Conservation (phyloP, 306 rosid genomes). For the Cercis canadensis region DNA sequence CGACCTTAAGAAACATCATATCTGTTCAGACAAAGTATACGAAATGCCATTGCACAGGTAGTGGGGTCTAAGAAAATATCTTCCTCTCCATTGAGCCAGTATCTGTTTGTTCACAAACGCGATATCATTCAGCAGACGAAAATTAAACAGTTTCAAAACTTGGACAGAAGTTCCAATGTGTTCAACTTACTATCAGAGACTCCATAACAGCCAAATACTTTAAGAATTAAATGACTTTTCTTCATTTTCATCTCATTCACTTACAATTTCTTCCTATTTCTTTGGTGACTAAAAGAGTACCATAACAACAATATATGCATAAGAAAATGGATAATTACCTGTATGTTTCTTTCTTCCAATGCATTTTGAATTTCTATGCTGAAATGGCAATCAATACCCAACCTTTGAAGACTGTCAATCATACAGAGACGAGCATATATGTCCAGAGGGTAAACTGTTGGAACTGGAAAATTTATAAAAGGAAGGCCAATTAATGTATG, state of each 20-base stretch:
- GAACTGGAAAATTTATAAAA: slow-evolving; percentile 56
- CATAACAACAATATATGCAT: slow-evolving; percentile 22
- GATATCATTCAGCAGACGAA: background rate
- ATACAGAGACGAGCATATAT: slow-evolving; percentile 66
- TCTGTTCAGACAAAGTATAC: slow-evolving; percentile 63
- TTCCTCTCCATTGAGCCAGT: slow-evolving; percentile 70
- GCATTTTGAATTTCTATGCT: slow-evolving; percentile 64
- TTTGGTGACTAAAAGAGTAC: background rate
- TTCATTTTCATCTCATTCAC: background rate
- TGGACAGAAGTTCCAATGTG: background rate
- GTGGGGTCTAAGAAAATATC: slow-evolving; percentile 68
- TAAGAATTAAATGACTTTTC: background rate
- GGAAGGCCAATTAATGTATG: slow-evolving; percentile 22
- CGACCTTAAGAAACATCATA: slow-evolving; percentile 79
- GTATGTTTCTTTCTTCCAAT: slow-evolving; percentile 69
- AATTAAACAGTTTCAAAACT: background rate
- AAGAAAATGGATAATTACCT: slow-evolving; percentile 50
- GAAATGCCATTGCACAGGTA: slow-evolving; percentile 85
- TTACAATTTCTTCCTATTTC: background rate
- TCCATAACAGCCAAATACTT: background rate
- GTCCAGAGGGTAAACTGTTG: slow-evolving; percentile 75
- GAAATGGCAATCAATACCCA: slow-evolving; percentile 78
- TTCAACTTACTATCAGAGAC: background rate
- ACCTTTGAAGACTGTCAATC: slow-evolving; percentile 74
- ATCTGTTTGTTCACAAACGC: slow-evolving; percentile 47